Conservation (phyloP, 441 rosid genomes). For the Pelargonium myrrhifolium region DNA sequence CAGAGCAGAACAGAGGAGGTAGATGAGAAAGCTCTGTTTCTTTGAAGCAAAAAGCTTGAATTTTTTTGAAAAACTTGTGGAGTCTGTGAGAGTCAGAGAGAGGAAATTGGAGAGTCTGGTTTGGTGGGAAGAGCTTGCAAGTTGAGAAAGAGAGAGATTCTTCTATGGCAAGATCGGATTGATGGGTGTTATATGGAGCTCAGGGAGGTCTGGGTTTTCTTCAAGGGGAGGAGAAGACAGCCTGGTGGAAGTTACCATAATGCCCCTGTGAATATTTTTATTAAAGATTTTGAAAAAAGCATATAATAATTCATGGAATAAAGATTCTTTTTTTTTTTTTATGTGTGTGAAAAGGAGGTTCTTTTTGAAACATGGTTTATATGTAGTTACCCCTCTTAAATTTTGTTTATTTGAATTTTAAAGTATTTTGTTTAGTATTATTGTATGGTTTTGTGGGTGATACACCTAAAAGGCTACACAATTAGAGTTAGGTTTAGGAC, state of each 20-base stretch:
- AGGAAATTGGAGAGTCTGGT: background rate
- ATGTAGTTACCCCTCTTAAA: too few species aligned
- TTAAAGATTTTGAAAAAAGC: background rate
- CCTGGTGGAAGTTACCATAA: background rate
- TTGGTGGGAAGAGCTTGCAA: background rate
- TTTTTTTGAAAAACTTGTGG: background rate
- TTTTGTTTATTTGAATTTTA: too few species aligned
- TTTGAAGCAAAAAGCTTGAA: background rate
- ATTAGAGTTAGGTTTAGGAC: background rate
- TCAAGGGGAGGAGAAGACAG: background rate
- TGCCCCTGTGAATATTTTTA: background rate
- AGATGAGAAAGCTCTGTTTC: background rate
- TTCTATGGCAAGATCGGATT: background rate
- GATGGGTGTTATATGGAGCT: background rate
- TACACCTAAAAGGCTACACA: background rate
- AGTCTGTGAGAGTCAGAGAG: background rate
- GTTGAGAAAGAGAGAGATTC: background rate
- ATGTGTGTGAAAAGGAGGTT: too few species aligned
- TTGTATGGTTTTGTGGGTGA: background rate
- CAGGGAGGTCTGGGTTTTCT: background rate
- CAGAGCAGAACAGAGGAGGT: too few species aligned
- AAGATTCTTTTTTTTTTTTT: too few species aligned
- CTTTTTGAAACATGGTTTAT: too few species aligned
- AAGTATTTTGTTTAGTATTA: too few species aligned
- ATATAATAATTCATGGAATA: background rate